Percentiles rank a stretch among this genome's conserved stretches.
phyloP scores from a whole-genome alignment of 2,329 filamentous ascomycete genomes.

The Lachnellula subtilissima region DNA sequence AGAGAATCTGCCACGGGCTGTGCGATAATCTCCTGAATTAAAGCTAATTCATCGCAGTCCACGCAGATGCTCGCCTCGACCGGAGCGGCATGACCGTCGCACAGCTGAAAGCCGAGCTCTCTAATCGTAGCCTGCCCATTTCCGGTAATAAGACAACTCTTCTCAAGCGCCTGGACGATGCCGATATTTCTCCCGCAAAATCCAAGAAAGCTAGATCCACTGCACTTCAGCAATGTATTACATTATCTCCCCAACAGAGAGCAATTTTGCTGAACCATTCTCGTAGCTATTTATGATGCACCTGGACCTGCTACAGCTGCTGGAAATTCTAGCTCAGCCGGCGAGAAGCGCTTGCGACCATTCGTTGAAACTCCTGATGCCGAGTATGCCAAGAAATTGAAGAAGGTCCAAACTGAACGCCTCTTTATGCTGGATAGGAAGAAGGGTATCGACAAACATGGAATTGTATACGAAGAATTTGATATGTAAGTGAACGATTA shows the following conservation, averaged over 20 bases:
- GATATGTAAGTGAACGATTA: slow-evolving; percentile 2
- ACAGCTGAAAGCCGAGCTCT: slow-evolving; percentile 70
- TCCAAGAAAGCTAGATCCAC: not conserved
- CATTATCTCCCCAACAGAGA: not conserved
- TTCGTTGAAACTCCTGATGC: slow-evolving; percentile 15
- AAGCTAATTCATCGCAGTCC: not conserved
- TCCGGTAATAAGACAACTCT: slow-evolving; percentile 67
- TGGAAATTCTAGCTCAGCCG: not conserved
- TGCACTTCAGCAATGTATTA: not conserved
- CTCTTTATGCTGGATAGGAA: slow-evolving; percentile 21
- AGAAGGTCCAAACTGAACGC: slow-evolving; percentile 16
- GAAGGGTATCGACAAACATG: slow-evolving; percentile 4
- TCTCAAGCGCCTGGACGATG: slow-evolving; percentile 54
- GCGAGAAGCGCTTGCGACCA: slow-evolving; percentile 8
- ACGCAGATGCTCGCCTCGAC: slow-evolving; percentile 25
- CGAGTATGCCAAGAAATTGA: slow-evolving; percentile 15
- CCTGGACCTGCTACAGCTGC: not conserved
- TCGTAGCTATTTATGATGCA: not conserved
- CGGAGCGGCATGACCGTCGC: slow-evolving; percentile 59
- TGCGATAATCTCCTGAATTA: not conserved
- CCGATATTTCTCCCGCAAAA: not conserved
- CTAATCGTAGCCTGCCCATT: slow-evolving; percentile 58
- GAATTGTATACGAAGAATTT: slow-evolving; percentile 10
- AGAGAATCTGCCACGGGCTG: not conserved
- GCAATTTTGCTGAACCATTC: not conserved